A percentile compares a stretch with the other conserved stretches of the same genome.
These are phyloP conservation scores for Cordyceps pruinosa DNA, from an alignment of 2,329 filamentous ascomycete species.

Conservation along the genomic window DNA sequence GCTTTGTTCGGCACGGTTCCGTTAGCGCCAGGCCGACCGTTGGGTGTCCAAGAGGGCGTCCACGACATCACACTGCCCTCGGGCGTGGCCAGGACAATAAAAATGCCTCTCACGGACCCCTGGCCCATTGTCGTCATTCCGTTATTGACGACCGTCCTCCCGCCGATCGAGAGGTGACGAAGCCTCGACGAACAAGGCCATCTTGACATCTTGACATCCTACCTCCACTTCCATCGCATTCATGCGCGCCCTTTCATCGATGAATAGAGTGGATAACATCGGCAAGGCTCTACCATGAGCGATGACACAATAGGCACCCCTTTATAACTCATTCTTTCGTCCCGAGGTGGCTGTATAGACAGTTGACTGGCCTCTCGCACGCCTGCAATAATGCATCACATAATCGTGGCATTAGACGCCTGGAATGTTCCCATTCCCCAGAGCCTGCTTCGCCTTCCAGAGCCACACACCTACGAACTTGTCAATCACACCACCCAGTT, in stretches of 20 bases:
- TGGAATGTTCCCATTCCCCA: constrained; percentile 3
- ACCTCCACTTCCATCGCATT: not conserved
- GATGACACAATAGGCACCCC: not conserved
- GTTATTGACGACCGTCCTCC: too few species aligned
- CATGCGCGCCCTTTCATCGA: constrained; percentile 6
- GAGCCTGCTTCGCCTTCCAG: not conserved
- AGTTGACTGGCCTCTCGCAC: too few species aligned
- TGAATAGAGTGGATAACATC: not conserved
- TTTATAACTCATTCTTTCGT: not conserved
- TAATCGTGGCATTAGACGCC: constrained; percentile 1
- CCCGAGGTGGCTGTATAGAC: too few species aligned
- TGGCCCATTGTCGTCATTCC: not conserved
- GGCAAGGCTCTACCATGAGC: not conserved
- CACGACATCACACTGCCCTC: too few species aligned
- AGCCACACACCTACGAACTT: constrained; percentile 5
- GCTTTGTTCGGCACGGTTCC: too few species aligned
- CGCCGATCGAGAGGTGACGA: too few species aligned
- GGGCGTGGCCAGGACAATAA: too few species aligned
- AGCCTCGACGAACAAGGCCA: not conserved
- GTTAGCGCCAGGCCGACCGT: too few species aligned
- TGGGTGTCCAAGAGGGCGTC: too few species aligned
- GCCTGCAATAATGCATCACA: constrained; percentile 9
- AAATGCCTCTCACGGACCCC: not conserved
- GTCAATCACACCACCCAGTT: not conserved
- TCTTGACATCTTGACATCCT: not conserved